Evolutionary conservation across 306 rosid species (phyloP).

Genomic region (Hylodesmum podocarpum): DNA sequence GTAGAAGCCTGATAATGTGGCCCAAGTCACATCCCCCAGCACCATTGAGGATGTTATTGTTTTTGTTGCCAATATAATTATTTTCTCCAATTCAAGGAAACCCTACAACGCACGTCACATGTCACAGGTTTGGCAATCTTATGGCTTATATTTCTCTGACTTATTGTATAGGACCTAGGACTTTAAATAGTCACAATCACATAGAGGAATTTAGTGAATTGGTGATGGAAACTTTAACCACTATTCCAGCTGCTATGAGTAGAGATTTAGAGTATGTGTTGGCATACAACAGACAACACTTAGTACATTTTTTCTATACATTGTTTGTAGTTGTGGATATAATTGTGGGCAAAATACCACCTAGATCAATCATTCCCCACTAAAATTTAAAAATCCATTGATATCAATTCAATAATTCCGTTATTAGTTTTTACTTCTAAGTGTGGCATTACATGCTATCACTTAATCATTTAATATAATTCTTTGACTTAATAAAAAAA

Average conservation of each 20-base stretch:
- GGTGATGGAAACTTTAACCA: too few species aligned
- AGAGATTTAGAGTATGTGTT: too few species aligned
- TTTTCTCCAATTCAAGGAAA: background rate
- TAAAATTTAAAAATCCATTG: background rate
- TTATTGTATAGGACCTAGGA: background rate
- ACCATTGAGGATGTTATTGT: background rate
- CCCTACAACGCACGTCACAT: background rate
- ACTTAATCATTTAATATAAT: background rate
- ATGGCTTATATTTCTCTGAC: background rate
- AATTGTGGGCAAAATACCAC: conserved; percentile 2
- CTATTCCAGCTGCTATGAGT: too few species aligned
- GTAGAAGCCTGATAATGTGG: background rate
- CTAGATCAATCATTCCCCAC: background rate
- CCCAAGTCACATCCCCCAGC: background rate
- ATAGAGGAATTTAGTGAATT: too few species aligned
- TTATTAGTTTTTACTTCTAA: background rate
- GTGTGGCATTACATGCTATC: background rate
- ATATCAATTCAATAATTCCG: conserved; percentile 6
- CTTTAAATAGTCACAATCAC: too few species aligned
- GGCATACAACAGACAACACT: background rate
- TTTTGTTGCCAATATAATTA: too few species aligned
- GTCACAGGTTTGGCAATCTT: background rate
- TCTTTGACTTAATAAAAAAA: background rate
- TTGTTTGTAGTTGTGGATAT: background rate
- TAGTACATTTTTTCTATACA: background rate